Percentiles rank a stretch among this genome's conserved stretches.
Evolutionary conservation across 495 filamentous ascomycete species (phyloP).

Genomic region (Penicillium paxilli): DNA sequence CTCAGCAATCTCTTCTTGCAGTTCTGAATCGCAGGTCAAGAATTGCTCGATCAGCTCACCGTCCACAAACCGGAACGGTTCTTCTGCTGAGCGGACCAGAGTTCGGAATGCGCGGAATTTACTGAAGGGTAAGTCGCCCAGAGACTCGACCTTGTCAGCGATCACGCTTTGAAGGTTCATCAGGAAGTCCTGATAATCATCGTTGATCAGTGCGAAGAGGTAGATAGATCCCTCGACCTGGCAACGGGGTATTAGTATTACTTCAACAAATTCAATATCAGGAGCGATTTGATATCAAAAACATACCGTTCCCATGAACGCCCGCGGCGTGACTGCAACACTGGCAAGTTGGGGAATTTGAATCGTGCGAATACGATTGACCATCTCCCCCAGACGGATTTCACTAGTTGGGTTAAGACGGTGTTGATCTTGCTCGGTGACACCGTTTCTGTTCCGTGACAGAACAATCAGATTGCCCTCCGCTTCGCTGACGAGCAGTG

Average conservation of each 20-base stretch:
- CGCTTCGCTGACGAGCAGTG: slow-evolving; percentile 76
- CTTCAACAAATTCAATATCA: too few relatives aligned
- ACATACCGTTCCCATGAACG: slow-evolving; percentile 86
- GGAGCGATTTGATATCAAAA: too few relatives aligned
- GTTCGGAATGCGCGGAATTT: slow-evolving; percentile 78
- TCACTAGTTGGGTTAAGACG: slow-evolving; percentile 75
- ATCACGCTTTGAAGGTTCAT: slow-evolving; percentile 78
- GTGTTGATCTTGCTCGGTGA: slow-evolving; percentile 69
- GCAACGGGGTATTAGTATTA: background rate
- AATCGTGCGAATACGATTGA: slow-evolving; percentile 74
- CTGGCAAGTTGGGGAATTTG: slow-evolving; percentile 57
- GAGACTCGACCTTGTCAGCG: slow-evolving; percentile 60
- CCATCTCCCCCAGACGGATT: slow-evolving; percentile 85
- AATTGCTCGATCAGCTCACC: slow-evolving; percentile 89
- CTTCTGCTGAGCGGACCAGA: slow-evolving; percentile 64
- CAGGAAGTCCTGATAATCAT: slow-evolving; percentile 71
- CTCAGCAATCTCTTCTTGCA: slow-evolving; percentile 65
- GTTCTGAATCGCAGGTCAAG: slow-evolving; percentile 60
- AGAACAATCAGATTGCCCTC: slow-evolving; percentile 86
- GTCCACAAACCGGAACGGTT: slow-evolving; percentile 87
- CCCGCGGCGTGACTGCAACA: slow-evolving; percentile 72
- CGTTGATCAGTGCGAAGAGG: slow-evolving; percentile 76
- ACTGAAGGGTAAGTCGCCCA: slow-evolving; percentile 72
- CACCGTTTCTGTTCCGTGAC: slow-evolving; percentile 65
- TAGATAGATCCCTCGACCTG: slow-evolving; percentile 91